Evolutionary conservation across 805 yeast species (phyloP).

Genomic region (Lipomyces mesembrius): DNA sequence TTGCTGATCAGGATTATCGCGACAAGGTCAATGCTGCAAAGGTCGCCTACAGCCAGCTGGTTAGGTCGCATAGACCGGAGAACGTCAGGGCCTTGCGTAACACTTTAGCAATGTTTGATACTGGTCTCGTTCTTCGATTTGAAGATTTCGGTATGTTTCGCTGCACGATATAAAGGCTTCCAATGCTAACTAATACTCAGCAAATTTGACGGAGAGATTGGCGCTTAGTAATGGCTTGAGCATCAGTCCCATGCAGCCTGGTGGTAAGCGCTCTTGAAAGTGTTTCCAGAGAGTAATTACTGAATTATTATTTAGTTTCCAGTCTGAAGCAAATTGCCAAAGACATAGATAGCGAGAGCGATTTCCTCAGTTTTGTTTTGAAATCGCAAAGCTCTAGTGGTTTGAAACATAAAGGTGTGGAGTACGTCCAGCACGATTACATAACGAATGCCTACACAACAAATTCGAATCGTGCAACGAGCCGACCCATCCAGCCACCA

Average conservation of each 20-base stretch:
- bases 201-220: constrained; percentile 83
- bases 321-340: constrained; percentile 80
- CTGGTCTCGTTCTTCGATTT: constrained; percentile 84
- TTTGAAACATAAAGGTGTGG: constrained; percentile 45
- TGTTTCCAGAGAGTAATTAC: neutral
- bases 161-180: neutral
- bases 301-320: constrained; percentile 44
- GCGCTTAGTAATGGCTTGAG: constrained; percentile 84
- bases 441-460: constrained; percentile 9
- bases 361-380: constrained; percentile 70
- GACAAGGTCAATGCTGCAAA: constrained; percentile 74
- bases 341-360: constrained; percentile 80
- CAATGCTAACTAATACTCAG: constrained; percentile 3
- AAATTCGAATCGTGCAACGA: neutral
- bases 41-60: constrained; percentile 71
- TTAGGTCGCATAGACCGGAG: constrained; percentile 76
- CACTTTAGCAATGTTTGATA: constrained; percentile 82
- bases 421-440: constrained; percentile 43
- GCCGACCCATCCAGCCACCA: neutral
- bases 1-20: constrained; percentile 85
- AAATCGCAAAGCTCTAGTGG: constrained; percentile 43
- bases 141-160: constrained; percentile 64
- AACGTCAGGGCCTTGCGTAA: constrained; percentile 72
- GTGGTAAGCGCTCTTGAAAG: constrained; percentile 39
- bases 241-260: constrained; percentile 66